Percentiles rank a stretch among this genome's conserved stretches.
Evolutionary conservation across 2,329 filamentous ascomycete species (phyloP).

Genomic region (Drechmeria coniospora): DNA sequence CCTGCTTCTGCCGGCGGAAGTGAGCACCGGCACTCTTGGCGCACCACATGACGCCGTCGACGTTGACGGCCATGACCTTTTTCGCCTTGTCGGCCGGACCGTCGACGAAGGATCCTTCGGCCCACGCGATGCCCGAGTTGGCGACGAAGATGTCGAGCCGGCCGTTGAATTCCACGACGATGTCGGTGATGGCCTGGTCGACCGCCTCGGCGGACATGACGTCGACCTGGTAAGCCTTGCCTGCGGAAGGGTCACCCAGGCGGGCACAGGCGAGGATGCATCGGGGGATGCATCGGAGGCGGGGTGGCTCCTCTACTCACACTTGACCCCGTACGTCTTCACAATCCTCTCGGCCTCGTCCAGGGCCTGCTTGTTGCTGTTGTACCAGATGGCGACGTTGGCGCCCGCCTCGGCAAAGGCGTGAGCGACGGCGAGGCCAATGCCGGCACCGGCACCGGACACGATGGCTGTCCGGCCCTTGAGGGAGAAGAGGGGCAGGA

Average conservation of each 20-base stretch:
- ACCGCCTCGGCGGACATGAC: constrained; percentile 38
- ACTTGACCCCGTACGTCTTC: constrained; percentile 50
- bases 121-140: constrained; percentile 65
- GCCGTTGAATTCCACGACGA: constrained; percentile 53
- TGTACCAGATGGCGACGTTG: constrained; percentile 60
- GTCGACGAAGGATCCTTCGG: constrained; percentile 50
- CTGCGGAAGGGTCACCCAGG: no score
- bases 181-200: constrained; percentile 31
- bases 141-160: constrained; percentile 66
- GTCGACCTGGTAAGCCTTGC: constrained; percentile 38
- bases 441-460: constrained; percentile 50
- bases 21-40: constrained; percentile 54
- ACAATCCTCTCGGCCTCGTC: constrained; percentile 48
- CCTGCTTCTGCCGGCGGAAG: constrained; percentile 54
- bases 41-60: constrained; percentile 67
- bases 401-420: constrained; percentile 54
- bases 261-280: no score
- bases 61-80: constrained; percentile 53
- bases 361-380: constrained; percentile 49
- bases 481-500: constrained; percentile 53
- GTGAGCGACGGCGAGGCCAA: constrained; percentile 49
- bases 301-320: no score
- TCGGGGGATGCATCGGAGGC: no score
- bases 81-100: constrained; percentile 48
- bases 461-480: constrained; percentile 57